Percentiles rank a stretch among this genome's conserved stretches.
phyloP scores from a whole-genome alignment of 2,329 filamentous ascomycete species.

The Phoma sp. region DNA sequence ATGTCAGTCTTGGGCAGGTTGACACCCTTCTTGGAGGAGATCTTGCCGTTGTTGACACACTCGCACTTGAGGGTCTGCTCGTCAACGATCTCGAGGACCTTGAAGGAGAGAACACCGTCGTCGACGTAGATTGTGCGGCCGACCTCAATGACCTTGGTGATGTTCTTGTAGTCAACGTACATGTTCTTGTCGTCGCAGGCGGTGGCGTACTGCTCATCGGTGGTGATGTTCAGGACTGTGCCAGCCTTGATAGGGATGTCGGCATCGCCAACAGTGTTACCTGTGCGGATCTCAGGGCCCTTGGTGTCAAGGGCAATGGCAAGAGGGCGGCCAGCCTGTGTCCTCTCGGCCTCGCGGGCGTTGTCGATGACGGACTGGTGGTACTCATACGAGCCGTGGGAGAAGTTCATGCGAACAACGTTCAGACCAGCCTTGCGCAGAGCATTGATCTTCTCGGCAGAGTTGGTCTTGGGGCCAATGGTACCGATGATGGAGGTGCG shows the following conservation, averaged over 20 bases:
- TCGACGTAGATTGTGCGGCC: slow-evolving; percentile 98
- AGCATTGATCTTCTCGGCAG: slow-evolving; percentile 92
- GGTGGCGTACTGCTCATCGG: slow-evolving; percentile 88
- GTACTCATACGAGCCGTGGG: slow-evolving; percentile 91
- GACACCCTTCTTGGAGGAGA: slow-evolving; percentile 98
- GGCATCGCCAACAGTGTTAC: slow-evolving; percentile 71
- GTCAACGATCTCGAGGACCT: slow-evolving; percentile 86
- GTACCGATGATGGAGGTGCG: slow-evolving; percentile 98
- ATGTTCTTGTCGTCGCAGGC: slow-evolving; percentile 89
- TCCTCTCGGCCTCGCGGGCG: slow-evolving; percentile 82
- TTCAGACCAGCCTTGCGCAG: slow-evolving; percentile 91
- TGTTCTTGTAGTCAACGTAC: slow-evolving; percentile 99
- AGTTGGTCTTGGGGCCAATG: slow-evolving; percentile 99
- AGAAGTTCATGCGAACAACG: slow-evolving; percentile 99
- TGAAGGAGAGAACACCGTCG: slow-evolving; percentile 95
- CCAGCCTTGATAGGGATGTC: slow-evolving; percentile 85
- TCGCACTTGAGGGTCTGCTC: slow-evolving; percentile 85
- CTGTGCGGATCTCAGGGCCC: slow-evolving; percentile 86
- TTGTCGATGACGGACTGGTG: slow-evolving; percentile 98
- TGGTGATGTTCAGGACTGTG: slow-evolving; percentile 91
- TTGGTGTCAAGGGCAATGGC: slow-evolving; percentile 91
- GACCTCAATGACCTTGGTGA: slow-evolving; percentile 92
- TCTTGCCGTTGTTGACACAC: slow-evolving; percentile 97
- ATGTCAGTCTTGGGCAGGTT: slow-evolving; percentile 99
- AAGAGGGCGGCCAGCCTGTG: slow-evolving; percentile 80